Evolutionary conservation across 306 rosid species (phyloP), one percentile per base, ranked within the genome.

Genomic region (Cicer yamashitae): DNA sequence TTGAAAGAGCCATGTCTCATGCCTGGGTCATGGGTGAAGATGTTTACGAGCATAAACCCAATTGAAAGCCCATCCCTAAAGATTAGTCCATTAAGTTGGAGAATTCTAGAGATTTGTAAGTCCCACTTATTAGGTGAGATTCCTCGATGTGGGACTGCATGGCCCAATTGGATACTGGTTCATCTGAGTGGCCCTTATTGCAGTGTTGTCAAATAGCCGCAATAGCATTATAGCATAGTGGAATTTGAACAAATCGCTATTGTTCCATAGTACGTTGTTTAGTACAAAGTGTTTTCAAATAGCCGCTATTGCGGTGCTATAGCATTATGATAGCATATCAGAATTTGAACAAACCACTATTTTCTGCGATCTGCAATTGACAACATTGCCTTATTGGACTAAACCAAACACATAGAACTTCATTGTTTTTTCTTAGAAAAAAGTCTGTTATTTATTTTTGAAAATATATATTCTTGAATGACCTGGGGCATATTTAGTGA

Each of bases 371-470:
- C 3, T 5, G 37, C 37, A 30, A 30, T 30, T 30, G 5, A 30
- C 37, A 30, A 30, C 37, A 30, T 30, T 30, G 56, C 17, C 56
- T 50, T 13, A 13, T 50, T 13, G 17, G 56, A 7, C 56, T 13
- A 17, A 7, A 17, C 59, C 30, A 13, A 50, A 50, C 54, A 10
- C 59, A 15, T 15, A 7, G 18, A 50, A 17, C 43, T 59, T 39
- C 22, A 6, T n/a, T 38, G n/a, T 4, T 37, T 14, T 13, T 14
- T 2, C 8, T 10, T 59, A 59, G 12, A 56, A 20, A 22, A 39
- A 30, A 10, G 18, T 40, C 77, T 58, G 18, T 59, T 63, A 56
- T 72, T 73, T 34, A 40, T 62, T n/a, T n/a, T 7, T 38, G 41
- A 14, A 7, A 62, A 37, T 4, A 7, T 7, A 62, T 12, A 8